Evolutionary conservation across 768 basidiomycete species (phyloP), one percentile per base, ranked within the genome.

Genomic region (Scleroderma citrinum): DNA sequence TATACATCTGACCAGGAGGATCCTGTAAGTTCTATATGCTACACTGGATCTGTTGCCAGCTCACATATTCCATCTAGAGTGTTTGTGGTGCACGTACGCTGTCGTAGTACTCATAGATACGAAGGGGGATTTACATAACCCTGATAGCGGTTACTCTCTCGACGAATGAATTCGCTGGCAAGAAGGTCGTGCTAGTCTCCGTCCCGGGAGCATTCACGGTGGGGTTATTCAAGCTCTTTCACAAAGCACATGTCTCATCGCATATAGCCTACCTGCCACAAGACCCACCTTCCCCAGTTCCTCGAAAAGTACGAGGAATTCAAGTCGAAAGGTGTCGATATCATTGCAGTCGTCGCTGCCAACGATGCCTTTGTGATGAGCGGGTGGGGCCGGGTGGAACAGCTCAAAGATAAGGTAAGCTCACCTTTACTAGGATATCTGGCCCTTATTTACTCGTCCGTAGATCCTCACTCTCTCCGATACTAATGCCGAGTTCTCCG

Each of bases 161-260:
- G 34, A 86, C 79, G 23, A 17, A 23, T 10, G 71, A 81, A 50
- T 73, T 77, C 41, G 83, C 83, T 65, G 83, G 82, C 60, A 91
- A 91, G 73, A 87, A 85, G 63, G 85, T 91, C 45, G 83, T 90
- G 32, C 60, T 90, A 46, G 76, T 91, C 63, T 72, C 85, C 49
- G 85, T 89, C 30, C 88, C 87, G 16, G 88, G 88, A 40, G 85
- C 87, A 14, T 88, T 89, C 71, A 87, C 87, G 14, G 87, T 87
- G 53, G 51, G 82, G 52, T 43, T 11, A 26, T 5, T 40, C n/a
- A n/a, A n/a, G n/a, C 49, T 47, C 45, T 29, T 7, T 35, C 10
- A 13, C 36, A 48, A 52, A 14, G 32, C 3, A 7, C 21, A 19
- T 12, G 38, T 5, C 34, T 35, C 23, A 42, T 42, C 40, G 13